Evolutionary conservation across 2,329 filamentous ascomycete species (phyloP).

Genomic region (Nemania sp.): DNA sequence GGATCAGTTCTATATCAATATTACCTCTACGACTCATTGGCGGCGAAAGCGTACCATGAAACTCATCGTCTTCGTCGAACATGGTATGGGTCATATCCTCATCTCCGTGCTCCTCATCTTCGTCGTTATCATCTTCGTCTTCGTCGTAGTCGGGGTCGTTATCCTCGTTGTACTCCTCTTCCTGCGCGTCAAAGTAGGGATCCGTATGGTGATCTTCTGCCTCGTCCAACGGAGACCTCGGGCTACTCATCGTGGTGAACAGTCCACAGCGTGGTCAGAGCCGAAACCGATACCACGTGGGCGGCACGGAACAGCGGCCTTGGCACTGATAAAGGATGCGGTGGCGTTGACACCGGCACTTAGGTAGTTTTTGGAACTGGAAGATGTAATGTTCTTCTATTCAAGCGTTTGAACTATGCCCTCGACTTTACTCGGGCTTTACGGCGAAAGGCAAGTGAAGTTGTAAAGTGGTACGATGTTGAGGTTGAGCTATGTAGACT

Average conservation of each 20-base stretch:
- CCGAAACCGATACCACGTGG: too few relatives aligned
- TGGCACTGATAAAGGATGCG: slow-evolving; percentile 15
- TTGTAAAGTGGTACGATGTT: slow-evolving; percentile 15
- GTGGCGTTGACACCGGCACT: too few relatives aligned
- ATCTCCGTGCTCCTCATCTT: slow-evolving; percentile 31
- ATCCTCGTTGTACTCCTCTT: slow-evolving; percentile 30
- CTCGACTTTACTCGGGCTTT: too few relatives aligned
- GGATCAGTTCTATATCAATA: slow-evolving; percentile 17
- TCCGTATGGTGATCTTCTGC: slow-evolving; percentile 27
- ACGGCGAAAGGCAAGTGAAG: neutral
- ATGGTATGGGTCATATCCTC: slow-evolving; percentile 34
- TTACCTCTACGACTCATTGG: neutral
- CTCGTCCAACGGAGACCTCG: slow-evolving; percentile 28
- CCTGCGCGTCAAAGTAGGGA: slow-evolving; percentile 34
- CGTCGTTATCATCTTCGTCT: slow-evolving; percentile 33
- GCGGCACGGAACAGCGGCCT: slow-evolving; percentile 10
- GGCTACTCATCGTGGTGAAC: slow-evolving; percentile 29
- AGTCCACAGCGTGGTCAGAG: too few relatives aligned
- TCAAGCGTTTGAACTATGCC: too few relatives aligned
- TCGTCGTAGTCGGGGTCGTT: slow-evolving; percentile 31
- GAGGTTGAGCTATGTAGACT: neutral
- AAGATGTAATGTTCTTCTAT: too few relatives aligned
- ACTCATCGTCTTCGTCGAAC: slow-evolving; percentile 37
- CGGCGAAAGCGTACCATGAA: slow-evolving; percentile 33
- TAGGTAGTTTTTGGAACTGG: neutral